Evolutionary conservation across 2,329 filamentous ascomycete species (phyloP), one percentile per base, ranked within the genome.

Genomic region (Fusarium sp.): DNA sequence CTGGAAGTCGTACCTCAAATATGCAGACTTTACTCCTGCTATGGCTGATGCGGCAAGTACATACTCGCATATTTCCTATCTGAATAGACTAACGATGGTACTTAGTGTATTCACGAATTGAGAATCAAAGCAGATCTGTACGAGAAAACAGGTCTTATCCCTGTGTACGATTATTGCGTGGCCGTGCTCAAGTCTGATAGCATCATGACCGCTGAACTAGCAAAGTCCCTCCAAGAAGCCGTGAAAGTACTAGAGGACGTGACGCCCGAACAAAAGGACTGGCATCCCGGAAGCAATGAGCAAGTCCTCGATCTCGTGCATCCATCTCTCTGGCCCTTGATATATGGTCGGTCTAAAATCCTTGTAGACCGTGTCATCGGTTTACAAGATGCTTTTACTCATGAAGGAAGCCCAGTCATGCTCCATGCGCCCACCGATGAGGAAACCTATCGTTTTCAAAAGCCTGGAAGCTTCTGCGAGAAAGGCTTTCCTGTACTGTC

Each of bases 171-270:
- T 36, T 49, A 50, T n/a, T 11, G 19, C 13, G 31, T 39, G 17
- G 45, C 24, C 24, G 53, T 57, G 19, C 33, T 57, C 4, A 60
- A 60, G 22, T 62, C 46, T 6, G 59, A 60, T 10, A 33, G 17
- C n/a, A 22, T 60, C 26, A 11, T 63, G 3, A 63, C 51, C 1
- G 5, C 44, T 4, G 26, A 45, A 2, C 22, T 51, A 2, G 22
- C 22, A 2, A n/a, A 39, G 6, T 17, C 33, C 15, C 61, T 64
- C 2, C 34, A 40, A 4, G 43, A 21, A 28, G 39, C 40, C 1
- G 33, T 62, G 3, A 6, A 31, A 10, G 6, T 22, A 1, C 21
- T 62, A 3, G 50, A 57, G 6, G 4, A 62, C 0, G 33, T 57
- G 0, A n/a, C 34, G 0, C 3, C n/a, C 10, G 3, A 21, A 1